Base-by-base conservation (phyloP, 495 filamentous ascomycete genomes). In the Rusavskia elegans region DNA sequence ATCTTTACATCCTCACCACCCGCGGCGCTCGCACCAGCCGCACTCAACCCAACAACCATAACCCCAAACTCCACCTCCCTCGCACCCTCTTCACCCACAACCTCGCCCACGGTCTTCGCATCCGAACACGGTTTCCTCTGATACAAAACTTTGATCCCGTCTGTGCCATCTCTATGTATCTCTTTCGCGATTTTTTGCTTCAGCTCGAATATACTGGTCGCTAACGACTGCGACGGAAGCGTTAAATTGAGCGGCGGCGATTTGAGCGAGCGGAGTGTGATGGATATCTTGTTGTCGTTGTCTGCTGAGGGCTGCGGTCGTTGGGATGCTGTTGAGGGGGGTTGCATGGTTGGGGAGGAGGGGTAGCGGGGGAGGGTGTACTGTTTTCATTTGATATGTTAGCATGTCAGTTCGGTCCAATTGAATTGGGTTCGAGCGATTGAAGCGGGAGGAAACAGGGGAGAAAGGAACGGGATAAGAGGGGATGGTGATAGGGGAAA, bases 111-210 rank as follows among this genome's bases (percentile, higher is more conserved):
- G 0, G 71, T 75, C 63, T 73, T 73, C 67, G 85, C 85, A 60
- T 92, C 89, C 0, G 73, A 56, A 0, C 84, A 77, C 1, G 89
- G 88, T 67, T 95, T 95, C 64, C 86, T 85, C 59, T 82, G 81
- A 53, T 81, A 77, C 49, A 98, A 68, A 0, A 98, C 64, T 66
- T 89, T 87, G 53, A 98, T 76, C 70, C 89, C 92, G 3, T 80
- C 79, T 9, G 57, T 51, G 39, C 49, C n/a, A 14, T 48, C 20
- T 21, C 48, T 46, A 19, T 37, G 14, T 65, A 51, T 16, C 67
- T 67, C 37, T 61, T 63, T 64, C 62, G 0, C 67, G 38, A 96
- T 68, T 2, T 67, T 61, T 57, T 73, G 68, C 58, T 92, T 92
- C 50, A 96, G 64, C 46, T 86, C 81, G 39, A 84, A 75, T 42